Evolutionary conservation across 2,329 filamentous ascomycete genomes (phyloP).

Genomic region (Trichoderma afroharzianum): DNA sequence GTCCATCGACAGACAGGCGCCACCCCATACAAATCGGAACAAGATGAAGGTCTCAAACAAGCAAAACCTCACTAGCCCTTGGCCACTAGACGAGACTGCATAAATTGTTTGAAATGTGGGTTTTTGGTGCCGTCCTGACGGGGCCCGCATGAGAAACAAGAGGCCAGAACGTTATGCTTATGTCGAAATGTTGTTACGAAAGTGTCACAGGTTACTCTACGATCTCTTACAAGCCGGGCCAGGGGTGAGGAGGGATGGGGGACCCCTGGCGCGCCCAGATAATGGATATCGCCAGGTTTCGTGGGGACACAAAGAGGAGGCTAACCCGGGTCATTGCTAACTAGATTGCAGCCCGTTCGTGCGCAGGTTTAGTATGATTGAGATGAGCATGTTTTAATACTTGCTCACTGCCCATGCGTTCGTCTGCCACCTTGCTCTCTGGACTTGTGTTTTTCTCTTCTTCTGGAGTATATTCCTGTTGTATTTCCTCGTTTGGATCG

Average conservation of each 20-base stretch:
- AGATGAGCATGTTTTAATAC: conserved; percentile 8
- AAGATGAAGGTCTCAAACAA: neutral
- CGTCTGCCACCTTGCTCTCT: neutral
- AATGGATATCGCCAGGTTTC: conserved; percentile 18
- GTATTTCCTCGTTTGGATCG: neutral
- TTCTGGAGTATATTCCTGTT: neutral
- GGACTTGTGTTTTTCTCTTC: neutral
- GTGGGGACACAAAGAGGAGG: conserved; percentile 20
- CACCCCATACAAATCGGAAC: neutral
- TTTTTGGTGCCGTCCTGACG: conserved; percentile 8
- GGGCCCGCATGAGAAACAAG: conserved; percentile 5
- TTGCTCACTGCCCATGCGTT: conserved; percentile 6
- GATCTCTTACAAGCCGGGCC: conserved; percentile 23
- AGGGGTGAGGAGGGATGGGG: neutral
- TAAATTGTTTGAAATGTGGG: conserved; percentile 10
- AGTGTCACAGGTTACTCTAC: conserved; percentile 26
- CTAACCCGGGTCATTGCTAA: conserved; percentile 15
- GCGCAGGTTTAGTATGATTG: conserved; percentile 8
- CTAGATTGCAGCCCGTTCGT: neutral
- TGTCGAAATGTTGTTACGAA: conserved; percentile 21
- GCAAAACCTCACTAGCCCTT: neutral
- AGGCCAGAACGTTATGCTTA: conserved; percentile 25
- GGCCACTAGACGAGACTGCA: neutral
- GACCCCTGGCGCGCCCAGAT: conserved; percentile 1
- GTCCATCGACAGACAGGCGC: neutral